Conservation (phyloP, 148 eudicot genomes). For the Agrostemma githago region DNA sequence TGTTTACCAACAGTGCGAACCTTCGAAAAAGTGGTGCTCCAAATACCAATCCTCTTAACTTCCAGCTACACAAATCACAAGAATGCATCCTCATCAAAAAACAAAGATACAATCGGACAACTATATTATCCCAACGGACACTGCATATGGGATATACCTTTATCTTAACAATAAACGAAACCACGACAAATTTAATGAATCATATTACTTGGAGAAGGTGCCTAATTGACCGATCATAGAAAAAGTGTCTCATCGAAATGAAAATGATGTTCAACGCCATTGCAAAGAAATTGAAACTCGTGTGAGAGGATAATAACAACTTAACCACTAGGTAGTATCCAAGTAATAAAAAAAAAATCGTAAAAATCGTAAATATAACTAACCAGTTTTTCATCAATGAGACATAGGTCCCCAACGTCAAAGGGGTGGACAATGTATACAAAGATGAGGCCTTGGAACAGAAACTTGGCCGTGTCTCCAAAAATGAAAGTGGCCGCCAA, state of each 20-base stretch:
- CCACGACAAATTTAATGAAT: too few species aligned
- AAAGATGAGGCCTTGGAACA: conserved; percentile 49
- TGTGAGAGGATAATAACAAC: too few species aligned
- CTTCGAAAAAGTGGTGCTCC: conserved; percentile 12
- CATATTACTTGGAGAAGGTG: too few species aligned
- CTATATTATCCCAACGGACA: neutral
- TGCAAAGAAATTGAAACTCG: too few species aligned
- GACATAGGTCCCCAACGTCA: conserved; percentile 47
- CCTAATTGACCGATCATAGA: too few species aligned
- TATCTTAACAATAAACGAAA: too few species aligned
- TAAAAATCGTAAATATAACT: neutral
- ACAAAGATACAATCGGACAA: neutral
- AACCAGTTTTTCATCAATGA: conserved; percentile 28
- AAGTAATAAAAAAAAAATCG: neutral
- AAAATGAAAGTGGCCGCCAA: conserved; percentile 44
- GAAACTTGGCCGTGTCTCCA: conserved; percentile 42
- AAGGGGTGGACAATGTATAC: conserved; percentile 44
- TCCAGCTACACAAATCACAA: conserved; percentile 1
- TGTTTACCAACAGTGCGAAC: neutral
- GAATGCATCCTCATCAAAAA: too few species aligned
- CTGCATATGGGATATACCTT: neutral
- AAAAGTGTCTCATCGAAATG: too few species aligned
- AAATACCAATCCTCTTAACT: conserved; percentile 8
- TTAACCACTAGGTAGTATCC: too few species aligned
- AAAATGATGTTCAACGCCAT: too few species aligned